Percentiles rank a stretch among this genome's conserved stretches.
These are phyloP conservation scores for Dictyostelium gargantuum DNA, from an alignment of 208 protist species.

Conservation along the genomic window DNA sequence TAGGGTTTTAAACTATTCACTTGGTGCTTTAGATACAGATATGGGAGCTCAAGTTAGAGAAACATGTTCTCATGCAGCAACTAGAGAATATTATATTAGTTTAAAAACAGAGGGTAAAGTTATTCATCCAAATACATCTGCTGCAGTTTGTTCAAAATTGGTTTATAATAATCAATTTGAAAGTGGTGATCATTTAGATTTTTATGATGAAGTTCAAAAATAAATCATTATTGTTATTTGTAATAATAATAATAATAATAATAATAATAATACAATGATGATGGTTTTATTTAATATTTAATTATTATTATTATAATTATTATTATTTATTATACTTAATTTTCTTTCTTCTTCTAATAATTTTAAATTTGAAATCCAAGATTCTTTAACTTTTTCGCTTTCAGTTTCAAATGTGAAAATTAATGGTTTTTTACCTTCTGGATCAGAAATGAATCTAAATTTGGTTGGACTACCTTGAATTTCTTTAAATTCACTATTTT, in stretches of 20 bases:
- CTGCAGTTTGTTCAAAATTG: not conserved
- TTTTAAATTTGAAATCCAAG: constrained; percentile 37
- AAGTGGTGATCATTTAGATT: constrained; percentile 15
- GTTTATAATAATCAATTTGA: not conserved
- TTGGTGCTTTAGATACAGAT: constrained; percentile 29
- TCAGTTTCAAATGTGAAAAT: constrained; percentile 31
- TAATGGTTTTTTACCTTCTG: constrained; percentile 37
- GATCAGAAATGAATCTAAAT: constrained; percentile 59
- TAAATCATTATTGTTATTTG: too few species aligned
- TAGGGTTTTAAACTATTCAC: constrained; percentile 25
- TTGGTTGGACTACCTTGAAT: not conserved
- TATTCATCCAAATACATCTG: not conserved
- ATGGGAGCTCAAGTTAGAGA: constrained; percentile 14
- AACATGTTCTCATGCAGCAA: not conserved
- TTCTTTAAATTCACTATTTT: constrained; percentile 46
- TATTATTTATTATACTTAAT: not conserved
- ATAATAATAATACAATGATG: not conserved
- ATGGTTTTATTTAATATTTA: not conserved
- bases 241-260: not conserved
- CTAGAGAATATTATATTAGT: not conserved
- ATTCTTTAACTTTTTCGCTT: not conserved
- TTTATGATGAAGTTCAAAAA: constrained; percentile 12
- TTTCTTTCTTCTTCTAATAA: constrained; percentile 50
- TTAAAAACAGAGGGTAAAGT: not conserved
- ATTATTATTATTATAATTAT: not conserved